These are phyloP conservation scores for Xanthoconium separans DNA, from an alignment of 1,284 basidiomycete genomes.

Conservation along the genomic window DNA sequence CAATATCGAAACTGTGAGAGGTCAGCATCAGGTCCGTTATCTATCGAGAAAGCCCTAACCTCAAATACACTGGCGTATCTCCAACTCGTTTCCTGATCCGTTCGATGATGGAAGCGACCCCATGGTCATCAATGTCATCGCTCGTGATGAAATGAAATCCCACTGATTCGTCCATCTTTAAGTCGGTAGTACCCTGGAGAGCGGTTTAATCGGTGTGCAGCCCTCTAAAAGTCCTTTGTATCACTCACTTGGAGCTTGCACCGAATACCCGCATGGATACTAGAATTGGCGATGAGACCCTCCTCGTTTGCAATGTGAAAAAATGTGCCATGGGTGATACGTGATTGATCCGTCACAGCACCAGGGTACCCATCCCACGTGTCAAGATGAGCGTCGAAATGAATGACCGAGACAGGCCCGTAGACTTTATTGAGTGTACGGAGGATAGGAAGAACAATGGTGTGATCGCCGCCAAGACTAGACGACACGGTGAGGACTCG, in stretches of 20 bases:
- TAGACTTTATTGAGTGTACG: slow-evolving; percentile 70
- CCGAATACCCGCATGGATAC: slow-evolving; percentile 77
- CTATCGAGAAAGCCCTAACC: slow-evolving; percentile 38
- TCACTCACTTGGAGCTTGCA: slow-evolving; percentile 63
- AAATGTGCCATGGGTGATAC: slow-evolving; percentile 75
- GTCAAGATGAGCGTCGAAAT: slow-evolving; percentile 78
- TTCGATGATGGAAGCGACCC: slow-evolving; percentile 58
- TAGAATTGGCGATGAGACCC: slow-evolving; percentile 67
- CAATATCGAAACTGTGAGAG: slow-evolving; percentile 63
- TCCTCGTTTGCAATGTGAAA: slow-evolving; percentile 74
- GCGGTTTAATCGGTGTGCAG: background rate
- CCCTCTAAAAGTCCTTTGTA: background rate
- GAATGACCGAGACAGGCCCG: slow-evolving; percentile 76
- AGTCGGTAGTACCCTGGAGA: slow-evolving; percentile 55
- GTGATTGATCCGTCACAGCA: slow-evolving; percentile 55
- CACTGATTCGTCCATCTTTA: slow-evolving; percentile 60
- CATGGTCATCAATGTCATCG: slow-evolving; percentile 77
- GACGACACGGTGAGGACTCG: background rate
- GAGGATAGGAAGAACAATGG: slow-evolving; percentile 75
- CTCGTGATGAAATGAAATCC: slow-evolving; percentile 71
- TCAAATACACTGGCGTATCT: slow-evolving; percentile 71
- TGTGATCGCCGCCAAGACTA: slow-evolving; percentile 78
- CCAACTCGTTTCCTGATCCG: slow-evolving; percentile 66
- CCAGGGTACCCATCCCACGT: slow-evolving; percentile 63
- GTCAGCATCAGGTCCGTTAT: slow-evolving; percentile 1